Evolutionary conservation across 2,329 filamentous ascomycete species (phyloP), one percentile per base, ranked within the genome.

Genomic region (Aspergillus pseudoterreus): DNA sequence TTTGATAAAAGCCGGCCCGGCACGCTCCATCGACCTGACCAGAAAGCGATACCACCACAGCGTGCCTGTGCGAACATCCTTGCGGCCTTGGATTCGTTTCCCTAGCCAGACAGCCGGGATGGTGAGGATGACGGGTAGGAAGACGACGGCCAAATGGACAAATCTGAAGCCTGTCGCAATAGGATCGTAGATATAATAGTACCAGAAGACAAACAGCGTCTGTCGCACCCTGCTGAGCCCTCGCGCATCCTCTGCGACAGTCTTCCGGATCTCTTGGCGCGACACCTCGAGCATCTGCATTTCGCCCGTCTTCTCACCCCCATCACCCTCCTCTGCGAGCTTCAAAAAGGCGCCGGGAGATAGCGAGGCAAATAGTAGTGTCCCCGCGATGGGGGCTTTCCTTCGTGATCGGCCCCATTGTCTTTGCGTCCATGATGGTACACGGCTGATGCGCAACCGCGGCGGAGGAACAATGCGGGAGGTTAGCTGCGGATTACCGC

Each of bases 1-100:
- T 82, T 99, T 99, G 75, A 99, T 99, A 66, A 99, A 99, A 0
- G 94, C 91, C 42, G 94, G 92, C 0, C 94, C 94, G 15, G 92
- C 90, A 66, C 85, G 81, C 72, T 99, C 92, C 94, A 99, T 97
- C 24, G 87, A 81, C 52, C 78, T 81, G 9, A 97, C 91, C 36
- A 99, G 73, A 64, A 96, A 94, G 3, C 78, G 78, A 74, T 96
- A 99, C 94, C 94, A 99, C 90, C 89, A 96, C 3, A 97, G 65
- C 0, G 92, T 92, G 0, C 94, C 92, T 5, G 75, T 79, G 56
- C 90, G 81, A 73, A 96, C 90, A 57, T 89, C 83, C 60, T 90
- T 86, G 51, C 80, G 81, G 32, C 84, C 75, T 2, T 80, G 74
- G 45, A 83, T 76, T 43, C 86, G 78, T 32, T 69, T 67, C 1